These are phyloP conservation scores for Malassezia globosa DNA, from an alignment of 1,284 basidiomycete species.

Conservation along the genomic window DNA sequence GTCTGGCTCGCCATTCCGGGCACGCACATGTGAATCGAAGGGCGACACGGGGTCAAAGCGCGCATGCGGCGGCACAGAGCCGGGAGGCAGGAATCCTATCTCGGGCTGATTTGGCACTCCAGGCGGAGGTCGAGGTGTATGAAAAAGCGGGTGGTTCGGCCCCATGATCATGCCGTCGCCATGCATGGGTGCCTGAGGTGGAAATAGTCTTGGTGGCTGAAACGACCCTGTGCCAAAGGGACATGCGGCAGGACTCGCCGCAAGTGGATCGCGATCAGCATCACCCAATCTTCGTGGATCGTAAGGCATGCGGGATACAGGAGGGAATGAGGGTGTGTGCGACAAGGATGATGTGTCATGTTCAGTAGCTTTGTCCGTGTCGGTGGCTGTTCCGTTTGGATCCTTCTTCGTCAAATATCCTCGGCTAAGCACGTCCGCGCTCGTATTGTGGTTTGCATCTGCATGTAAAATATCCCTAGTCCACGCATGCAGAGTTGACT, in stretches of 20 bases:
- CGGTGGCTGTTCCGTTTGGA: too few relatives aligned
- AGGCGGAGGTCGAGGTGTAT: neutral
- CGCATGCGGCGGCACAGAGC: constrained; percentile 8
- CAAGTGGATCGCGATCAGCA: constrained; percentile 13
- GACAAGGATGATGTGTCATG: too few relatives aligned
- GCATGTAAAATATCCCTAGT: too few relatives aligned
- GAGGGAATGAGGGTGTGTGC: too few relatives aligned
- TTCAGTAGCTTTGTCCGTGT: too few relatives aligned
- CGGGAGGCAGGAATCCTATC: constrained; percentile 6
- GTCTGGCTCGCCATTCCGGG: constrained; percentile 9
- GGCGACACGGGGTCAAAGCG: constrained; percentile 13
- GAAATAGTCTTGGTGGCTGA: constrained; percentile 4
- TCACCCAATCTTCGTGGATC: constrained; percentile 8
- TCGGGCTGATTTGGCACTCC: neutral
- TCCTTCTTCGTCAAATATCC: too few relatives aligned
- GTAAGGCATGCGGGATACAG: neutral
- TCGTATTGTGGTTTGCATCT: too few relatives aligned
- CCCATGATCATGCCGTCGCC: constrained; percentile 16
- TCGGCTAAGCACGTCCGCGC: too few relatives aligned
- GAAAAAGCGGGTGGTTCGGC: constrained; percentile 11
- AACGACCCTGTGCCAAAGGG: neutral
- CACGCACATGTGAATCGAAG: neutral
- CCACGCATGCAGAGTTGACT: too few relatives aligned
- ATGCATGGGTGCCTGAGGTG: neutral
- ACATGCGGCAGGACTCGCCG: neutral